Conservation (phyloP, 2,329 filamentous ascomycete species). For the Hymenoscyphus fructigenus region DNA sequence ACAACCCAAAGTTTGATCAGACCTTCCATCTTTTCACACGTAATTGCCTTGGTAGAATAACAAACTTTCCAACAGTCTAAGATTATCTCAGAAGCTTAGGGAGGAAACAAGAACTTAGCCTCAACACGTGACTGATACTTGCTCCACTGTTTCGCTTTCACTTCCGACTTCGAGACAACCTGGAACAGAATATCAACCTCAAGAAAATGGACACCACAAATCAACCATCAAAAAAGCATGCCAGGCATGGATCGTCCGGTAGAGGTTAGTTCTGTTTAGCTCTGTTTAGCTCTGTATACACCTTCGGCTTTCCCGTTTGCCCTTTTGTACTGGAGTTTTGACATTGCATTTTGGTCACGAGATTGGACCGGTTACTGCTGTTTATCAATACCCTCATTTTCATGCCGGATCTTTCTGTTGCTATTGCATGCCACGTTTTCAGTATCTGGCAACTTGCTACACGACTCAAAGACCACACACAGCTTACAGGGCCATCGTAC, state of each 20-base stretch:
- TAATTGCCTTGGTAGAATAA: background rate
- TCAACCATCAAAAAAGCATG: background rate
- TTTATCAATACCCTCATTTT: background rate
- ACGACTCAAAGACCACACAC: background rate
- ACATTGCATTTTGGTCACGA: conserved; percentile 1
- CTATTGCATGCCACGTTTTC: background rate
- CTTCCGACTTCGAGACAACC: background rate
- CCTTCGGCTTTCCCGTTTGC: background rate
- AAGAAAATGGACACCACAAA: conserved; percentile 3
- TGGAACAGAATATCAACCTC: background rate
- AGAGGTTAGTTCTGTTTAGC: background rate
- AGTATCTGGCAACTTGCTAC: background rate
- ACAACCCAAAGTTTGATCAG: background rate
- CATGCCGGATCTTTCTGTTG: background rate
- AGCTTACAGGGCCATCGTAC: background rate
- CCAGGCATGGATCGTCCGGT: background rate
- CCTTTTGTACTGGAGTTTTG: background rate
- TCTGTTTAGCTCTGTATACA: background rate
- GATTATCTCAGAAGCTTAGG: no score
- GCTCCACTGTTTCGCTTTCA: background rate
- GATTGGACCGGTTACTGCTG: background rate
- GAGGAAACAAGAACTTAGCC: no score
- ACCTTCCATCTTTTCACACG: background rate
- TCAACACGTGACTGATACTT: background rate
- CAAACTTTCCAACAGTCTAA: no score